These are phyloP conservation scores for Sclerotinia glacialis DNA, from an alignment of 2,329 filamentous ascomycete genomes.

Conservation along the genomic window DNA sequence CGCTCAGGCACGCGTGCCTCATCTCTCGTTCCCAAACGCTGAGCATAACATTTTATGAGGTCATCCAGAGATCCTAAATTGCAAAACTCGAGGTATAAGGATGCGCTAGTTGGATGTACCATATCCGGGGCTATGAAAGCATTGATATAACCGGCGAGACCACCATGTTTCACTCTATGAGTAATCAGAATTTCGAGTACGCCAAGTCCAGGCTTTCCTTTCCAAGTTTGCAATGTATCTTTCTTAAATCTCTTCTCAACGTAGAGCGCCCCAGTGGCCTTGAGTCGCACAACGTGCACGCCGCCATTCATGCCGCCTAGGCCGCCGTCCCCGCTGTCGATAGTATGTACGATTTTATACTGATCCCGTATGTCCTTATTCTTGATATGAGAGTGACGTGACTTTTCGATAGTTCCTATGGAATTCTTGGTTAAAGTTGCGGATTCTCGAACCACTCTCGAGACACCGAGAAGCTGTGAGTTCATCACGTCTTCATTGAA, in stretches of 20 bases:
- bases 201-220: constrained; percentile 2
- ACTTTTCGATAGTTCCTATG: constrained; percentile 3
- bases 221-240: neutral
- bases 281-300: constrained; percentile 32
- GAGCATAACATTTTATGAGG: constrained; percentile 28
- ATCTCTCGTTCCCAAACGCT: constrained; percentile 15
- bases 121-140: constrained; percentile 26
- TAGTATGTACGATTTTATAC: constrained; percentile 32
- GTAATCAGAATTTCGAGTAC: constrained; percentile 31
- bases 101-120: constrained; percentile 22
- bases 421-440: constrained; percentile 19
- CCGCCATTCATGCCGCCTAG: constrained; percentile 37
- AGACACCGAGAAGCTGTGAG: constrained; percentile 10
- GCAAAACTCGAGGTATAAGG: constrained; percentile 37
- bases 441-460: constrained; percentile 20
- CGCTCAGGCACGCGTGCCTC: constrained; percentile 27
- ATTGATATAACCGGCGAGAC: constrained; percentile 29
- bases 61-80: constrained; percentile 34
- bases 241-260: constrained; percentile 31
- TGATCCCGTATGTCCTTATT: constrained; percentile 24
- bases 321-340: constrained; percentile 30
- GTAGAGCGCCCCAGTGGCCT: constrained; percentile 20
- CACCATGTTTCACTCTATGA: constrained; percentile 28
- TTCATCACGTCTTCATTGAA: constrained; percentile 8
- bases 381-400: constrained; percentile 15